Percentiles rank a stretch among this genome's conserved stretches.
Evolutionary conservation across 441 rosid genomes (phyloP).

Genomic region (Raphanus hybrid): DNA sequence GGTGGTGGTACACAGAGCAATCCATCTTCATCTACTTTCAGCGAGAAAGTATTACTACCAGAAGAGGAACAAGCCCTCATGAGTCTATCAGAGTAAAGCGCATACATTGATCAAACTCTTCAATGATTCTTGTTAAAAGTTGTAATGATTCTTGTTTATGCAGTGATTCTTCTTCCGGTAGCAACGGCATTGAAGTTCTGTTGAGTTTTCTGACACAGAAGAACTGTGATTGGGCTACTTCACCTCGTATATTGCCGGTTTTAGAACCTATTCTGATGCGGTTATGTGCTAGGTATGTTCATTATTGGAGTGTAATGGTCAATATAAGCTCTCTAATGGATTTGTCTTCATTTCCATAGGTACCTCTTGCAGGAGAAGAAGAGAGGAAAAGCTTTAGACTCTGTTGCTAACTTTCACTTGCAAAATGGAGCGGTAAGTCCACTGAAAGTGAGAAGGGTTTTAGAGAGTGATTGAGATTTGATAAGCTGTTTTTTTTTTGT

Average conservation of each 20-base stretch:
- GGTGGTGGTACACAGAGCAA: conserved; percentile 40
- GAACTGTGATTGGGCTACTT: conserved; percentile 64
- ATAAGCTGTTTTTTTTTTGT: neutral
- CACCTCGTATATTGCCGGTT: conserved; percentile 54
- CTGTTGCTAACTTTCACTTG: conserved; percentile 98
- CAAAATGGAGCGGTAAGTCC: conserved; percentile 93
- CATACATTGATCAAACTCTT: neutral
- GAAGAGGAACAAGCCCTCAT: conserved; percentile 82
- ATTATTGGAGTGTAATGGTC: conserved; percentile 2
- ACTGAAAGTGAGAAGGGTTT: neutral
- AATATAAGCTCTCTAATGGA: neutral
- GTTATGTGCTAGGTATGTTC: conserved; percentile 53
- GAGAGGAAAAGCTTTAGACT: conserved; percentile 94
- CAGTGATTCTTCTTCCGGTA: conserved; percentile 60
- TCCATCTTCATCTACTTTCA: neutral
- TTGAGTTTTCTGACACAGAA: conserved; percentile 57
- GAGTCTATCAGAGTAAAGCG: conserved; percentile 58
- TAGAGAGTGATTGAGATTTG: neutral
- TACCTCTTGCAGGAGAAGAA: conserved; percentile 92
- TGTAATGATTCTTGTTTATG: conserved; percentile 18
- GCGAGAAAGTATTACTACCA: conserved; percentile 76
- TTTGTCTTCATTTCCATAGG: conserved; percentile 47
- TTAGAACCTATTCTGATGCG: conserved; percentile 53
- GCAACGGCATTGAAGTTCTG: conserved; percentile 78
- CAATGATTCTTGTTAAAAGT: neutral